Base-by-base conservation (phyloP, 805 yeast genomes). In the Barnettozyma sucrosica region DNA sequence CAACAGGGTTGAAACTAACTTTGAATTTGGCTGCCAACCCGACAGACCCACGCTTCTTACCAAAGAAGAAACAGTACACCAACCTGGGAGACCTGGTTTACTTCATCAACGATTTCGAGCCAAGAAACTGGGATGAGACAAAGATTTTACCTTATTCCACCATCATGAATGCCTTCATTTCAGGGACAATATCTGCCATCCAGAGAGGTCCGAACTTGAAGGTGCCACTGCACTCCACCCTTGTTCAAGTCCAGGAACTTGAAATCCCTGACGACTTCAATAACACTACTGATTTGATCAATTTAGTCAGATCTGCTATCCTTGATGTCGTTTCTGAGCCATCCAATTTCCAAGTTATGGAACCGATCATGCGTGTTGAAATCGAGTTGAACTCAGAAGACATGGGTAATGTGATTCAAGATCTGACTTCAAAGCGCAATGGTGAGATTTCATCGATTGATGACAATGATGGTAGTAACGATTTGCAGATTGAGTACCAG, bases 381-480 rank as follows among this genome's bases (percentile, higher is more conserved):
- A 80, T 93, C 1, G 76, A 73, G 44, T 83, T 83, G 2, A 74
- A 75, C 46, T 84, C 89, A 26, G 83, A 77, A 47, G 86, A 84
- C 49, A 66, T 92, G 54, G 98, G 98, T 19, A 74, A 73, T 32
- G 93, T 93, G 1, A 76, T 88, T 36, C 95, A 88, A 55, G 99
- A 93, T 61, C 67, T 93, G 45, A 81, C 88, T 38, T 80, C 87
- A 26, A 75, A 83, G 13, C 75, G 98, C 51, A 81, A 83, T 40
- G 97, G 96, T 2, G 72, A 69, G 2, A 87, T 93, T 38, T 60
- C 72, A 4, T 77, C 86, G 3, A 79, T 93, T 37, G 88, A 83
- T 32, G 96, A 87, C 46, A 85, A 81, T 38, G 47, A 52, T 58
- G 46, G 49, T 61, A 56, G 58, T 2, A 60, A 60, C 5, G 77